Conservation (phyloP, 768 basidiomycete species). For the Boletus edulis region DNA sequence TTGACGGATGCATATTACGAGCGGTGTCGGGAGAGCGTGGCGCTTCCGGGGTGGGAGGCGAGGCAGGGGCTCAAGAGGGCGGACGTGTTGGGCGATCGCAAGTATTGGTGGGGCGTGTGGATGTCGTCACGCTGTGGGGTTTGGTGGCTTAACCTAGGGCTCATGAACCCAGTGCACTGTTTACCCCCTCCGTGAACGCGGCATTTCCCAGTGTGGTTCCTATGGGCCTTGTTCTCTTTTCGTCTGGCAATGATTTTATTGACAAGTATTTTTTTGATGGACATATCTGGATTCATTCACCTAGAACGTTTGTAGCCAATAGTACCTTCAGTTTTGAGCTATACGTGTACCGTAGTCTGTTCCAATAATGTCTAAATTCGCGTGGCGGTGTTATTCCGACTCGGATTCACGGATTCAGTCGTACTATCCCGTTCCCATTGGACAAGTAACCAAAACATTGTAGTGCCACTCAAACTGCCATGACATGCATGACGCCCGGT, state of each 20-base stretch:
- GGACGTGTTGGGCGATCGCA: conserved; percentile 48
- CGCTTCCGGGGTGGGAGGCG: conserved; percentile 39
- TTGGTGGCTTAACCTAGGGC: conserved; percentile 47
- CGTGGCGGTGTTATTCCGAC: too few relatives aligned
- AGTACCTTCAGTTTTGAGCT: not conserved
- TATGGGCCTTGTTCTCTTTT: not conserved
- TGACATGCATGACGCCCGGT: too few relatives aligned
- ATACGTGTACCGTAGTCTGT: not conserved
- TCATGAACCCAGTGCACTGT: conserved; percentile 29
- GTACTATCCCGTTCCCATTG: too few relatives aligned
- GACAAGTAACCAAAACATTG: too few relatives aligned
- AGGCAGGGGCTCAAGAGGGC: conserved; percentile 43
- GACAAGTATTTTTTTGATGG: too few relatives aligned
- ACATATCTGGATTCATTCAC: not conserved
- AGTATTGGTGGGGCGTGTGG: conserved; percentile 45
- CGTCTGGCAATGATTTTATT: not conserved
- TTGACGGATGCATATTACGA: conserved; percentile 28
- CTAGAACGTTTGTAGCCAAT: conserved; percentile 16
- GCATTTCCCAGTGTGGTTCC: too few relatives aligned
- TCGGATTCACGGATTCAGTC: too few relatives aligned
- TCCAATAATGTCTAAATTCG: not conserved
- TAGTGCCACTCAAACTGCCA: too few relatives aligned
- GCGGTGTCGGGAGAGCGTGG: conserved; percentile 39
- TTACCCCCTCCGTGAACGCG: not conserved
- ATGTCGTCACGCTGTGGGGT: conserved; percentile 30